Conservation (phyloP, 371 early-diverging fungal genomes). For the Quaeritorhiza haematococci region DNA sequence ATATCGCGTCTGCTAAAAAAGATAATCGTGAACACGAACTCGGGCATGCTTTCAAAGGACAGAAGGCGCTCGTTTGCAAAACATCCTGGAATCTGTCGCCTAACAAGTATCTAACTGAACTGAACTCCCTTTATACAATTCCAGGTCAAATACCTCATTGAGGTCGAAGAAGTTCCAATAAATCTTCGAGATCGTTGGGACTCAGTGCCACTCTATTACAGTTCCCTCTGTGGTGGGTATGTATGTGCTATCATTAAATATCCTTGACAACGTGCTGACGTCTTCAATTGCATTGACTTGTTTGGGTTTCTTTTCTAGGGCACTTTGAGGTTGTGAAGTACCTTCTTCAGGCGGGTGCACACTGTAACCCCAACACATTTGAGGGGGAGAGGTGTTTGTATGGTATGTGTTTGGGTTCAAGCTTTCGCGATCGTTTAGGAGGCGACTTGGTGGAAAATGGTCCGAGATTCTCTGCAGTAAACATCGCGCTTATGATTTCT, state of each 20-base stretch:
- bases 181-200: slow-evolving; percentile 23
- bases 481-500: no score
- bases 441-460: no score
- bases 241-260: background rate
- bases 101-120: background rate
- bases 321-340: slow-evolving; percentile 11
- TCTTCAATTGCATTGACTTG: no score
- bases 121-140: background rate
- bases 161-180: slow-evolving; percentile 25
- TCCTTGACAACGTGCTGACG: slow-evolving; percentile 1
- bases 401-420: slow-evolving; percentile 16
- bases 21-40: no score
- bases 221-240: slow-evolving; percentile 22
- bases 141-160: slow-evolving; percentile 23
- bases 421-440: no score
- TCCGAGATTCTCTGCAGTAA: no score
- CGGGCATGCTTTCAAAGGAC: no score
- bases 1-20: no score
- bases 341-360: slow-evolving; percentile 17
- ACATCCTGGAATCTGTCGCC: no score
- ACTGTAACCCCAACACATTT: slow-evolving; percentile 26
- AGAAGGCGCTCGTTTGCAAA: no score
- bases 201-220: slow-evolving; percentile 23
- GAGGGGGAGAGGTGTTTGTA: slow-evolving; percentile 31
- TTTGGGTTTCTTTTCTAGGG: no score